phyloP scores from a whole-genome alignment of 169 alveolate genomes.

The Cryptosporidium bovis region DNA sequence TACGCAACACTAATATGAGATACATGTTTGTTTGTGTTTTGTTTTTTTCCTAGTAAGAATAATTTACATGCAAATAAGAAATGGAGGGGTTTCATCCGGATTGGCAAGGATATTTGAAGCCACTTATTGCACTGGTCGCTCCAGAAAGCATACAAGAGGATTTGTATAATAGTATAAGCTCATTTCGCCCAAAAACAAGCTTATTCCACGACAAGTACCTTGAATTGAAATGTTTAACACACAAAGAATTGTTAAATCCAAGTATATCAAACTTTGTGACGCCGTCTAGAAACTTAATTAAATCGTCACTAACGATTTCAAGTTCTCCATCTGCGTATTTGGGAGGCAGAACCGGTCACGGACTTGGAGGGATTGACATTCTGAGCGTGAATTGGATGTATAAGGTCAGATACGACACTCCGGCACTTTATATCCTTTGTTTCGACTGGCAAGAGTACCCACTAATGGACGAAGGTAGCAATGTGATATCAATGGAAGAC shows the following conservation, averaged over 20 bases:
- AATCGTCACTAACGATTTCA: slow-evolving; percentile 29
- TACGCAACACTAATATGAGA: neutral
- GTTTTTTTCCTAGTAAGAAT: neutral
- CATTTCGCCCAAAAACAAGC: slow-evolving; percentile 40
- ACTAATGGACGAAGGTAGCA: neutral
- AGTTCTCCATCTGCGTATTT: slow-evolving; percentile 4
- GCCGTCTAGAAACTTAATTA: slow-evolving; percentile 25
- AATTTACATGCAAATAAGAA: neutral
- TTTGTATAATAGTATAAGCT: slow-evolving; percentile 7
- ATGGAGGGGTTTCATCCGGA: slow-evolving; percentile 72
- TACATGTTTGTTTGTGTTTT: neutral
- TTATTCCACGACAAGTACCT: slow-evolving; percentile 29
- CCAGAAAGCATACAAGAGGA: slow-evolving; percentile 49
- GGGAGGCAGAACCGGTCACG: slow-evolving; percentile 27
- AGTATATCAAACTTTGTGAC: slow-evolving; percentile 12
- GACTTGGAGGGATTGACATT: slow-evolving; percentile 54
- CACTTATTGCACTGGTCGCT: slow-evolving; percentile 62
- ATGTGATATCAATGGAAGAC: neutral
- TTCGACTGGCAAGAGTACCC: slow-evolving; percentile 70
- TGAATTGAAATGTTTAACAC: slow-evolving; percentile 40
- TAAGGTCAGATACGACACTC: slow-evolving; percentile 69
- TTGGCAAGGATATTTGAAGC: slow-evolving; percentile 67
- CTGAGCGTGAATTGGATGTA: slow-evolving; percentile 56
- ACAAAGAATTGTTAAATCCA: slow-evolving; percentile 29
- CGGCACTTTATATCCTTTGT: slow-evolving; percentile 59